Base-by-base conservation (phyloP, 495 filamentous ascomycete species). In the Cenococcum geophilum region DNA sequence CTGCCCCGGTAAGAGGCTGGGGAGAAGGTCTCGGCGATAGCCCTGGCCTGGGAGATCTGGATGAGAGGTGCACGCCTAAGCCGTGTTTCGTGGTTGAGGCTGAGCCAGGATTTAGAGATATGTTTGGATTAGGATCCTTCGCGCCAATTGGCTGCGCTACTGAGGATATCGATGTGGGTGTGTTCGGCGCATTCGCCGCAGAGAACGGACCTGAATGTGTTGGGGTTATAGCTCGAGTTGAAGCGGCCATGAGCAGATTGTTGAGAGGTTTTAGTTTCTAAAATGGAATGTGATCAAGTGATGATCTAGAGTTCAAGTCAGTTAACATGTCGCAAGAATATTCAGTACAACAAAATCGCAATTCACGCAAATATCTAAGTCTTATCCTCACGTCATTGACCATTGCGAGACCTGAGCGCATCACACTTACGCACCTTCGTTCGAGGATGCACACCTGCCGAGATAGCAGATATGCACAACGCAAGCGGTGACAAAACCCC, bases 1-100 rank as follows among this genome's bases (percentile, higher is more conserved):
- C 78, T n/a, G 79, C 80, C 37, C 77, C 82, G 11, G 81, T 84
- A 36, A 83, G 72, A 32, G 72, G 69, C 9, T 75, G 71, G 16
- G 77, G 62, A 21, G 76, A 76, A 57, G 76, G 76, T 61, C 75
- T 72, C 47, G 82, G 75, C 16, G 83, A 76, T 14, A 77, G 75
- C 64, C 70, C 59, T 71, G 72, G 57, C 80, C 77, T 74, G 32
- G 80, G 80, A 37, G 79, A 75, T 65, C 84, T 81, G 35, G 80
- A 62, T 48, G 40, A 18, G 4, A 45, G 40, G 3, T 14, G 40
- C 11, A 10, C 40, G 18, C 40, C 40, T 14, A 45, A 4, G 12
- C 40, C 40, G 18, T 16, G 18, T 45, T 45, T 45, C 14, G 40
- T 45, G 40, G 40, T 18, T 16, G 40, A 45, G 14, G 40, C 18